Conservation (phyloP, 805 yeast genomes). For the Hagleromyces aurorensis region DNA sequence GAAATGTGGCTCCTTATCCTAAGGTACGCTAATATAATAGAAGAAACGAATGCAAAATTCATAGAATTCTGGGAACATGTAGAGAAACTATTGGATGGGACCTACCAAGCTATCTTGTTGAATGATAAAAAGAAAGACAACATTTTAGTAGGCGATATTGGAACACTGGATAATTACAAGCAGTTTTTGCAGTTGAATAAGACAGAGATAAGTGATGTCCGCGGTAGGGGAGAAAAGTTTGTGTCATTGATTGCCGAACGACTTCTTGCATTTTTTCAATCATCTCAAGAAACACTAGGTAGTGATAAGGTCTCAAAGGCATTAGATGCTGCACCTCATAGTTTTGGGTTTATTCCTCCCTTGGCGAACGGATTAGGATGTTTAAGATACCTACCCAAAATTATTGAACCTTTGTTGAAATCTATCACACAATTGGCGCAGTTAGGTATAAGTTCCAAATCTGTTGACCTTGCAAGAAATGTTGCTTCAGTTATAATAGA, state of each 20-base stretch:
- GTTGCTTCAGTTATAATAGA: constrained; percentile 34
- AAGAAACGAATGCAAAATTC: constrained; percentile 34
- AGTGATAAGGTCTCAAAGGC: constrained; percentile 7
- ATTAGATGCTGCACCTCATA: constrained; percentile 26
- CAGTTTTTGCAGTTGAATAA: constrained; percentile 36
- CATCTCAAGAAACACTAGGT: constrained; percentile 24
- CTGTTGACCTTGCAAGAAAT: constrained; percentile 33
- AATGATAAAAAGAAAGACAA: constrained; percentile 35
- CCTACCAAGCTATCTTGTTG: constrained; percentile 36
- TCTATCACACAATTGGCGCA: constrained; percentile 39
- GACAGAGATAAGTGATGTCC: constrained; percentile 36
- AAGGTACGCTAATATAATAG: constrained; percentile 36
- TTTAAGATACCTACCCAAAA: constrained; percentile 41
- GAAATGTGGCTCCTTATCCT: constrained; percentile 52
- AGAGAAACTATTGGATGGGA: constrained; percentile 45
- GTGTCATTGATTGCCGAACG: constrained; percentile 30
- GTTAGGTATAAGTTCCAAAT: constrained; percentile 34
- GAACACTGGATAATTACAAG: constrained; percentile 28
- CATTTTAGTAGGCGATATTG: constrained; percentile 23
- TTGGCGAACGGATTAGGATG: constrained; percentile 56
- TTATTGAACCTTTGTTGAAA: constrained; percentile 37
- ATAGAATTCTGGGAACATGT: constrained; percentile 47
- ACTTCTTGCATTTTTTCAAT: constrained; percentile 28
- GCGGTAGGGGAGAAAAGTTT: constrained; percentile 34
- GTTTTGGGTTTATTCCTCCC: constrained; percentile 56